A percentile compares a stretch with the other conserved stretches of the same genome.
Evolutionary conservation across 192 early-diverging fungal genomes (phyloP).

Genomic region (Chytriomyces sp.): DNA sequence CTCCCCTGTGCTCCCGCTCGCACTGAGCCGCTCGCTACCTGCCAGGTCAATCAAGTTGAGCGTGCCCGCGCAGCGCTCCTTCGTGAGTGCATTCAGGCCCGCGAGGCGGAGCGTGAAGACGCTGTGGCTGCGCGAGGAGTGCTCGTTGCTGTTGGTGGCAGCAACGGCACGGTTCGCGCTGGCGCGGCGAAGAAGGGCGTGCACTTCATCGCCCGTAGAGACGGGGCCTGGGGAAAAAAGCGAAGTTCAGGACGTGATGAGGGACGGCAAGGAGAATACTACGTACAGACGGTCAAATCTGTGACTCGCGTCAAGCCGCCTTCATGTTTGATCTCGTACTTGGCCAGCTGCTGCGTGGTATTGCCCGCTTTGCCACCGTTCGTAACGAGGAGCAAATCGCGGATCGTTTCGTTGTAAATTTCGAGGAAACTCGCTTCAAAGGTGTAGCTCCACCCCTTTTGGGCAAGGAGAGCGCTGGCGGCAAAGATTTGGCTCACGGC

Average conservation of each 20-base stretch:
- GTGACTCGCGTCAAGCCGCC: slow-evolving; percentile 79
- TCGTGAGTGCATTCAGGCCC: slow-evolving; percentile 74
- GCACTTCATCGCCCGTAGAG: slow-evolving; percentile 73
- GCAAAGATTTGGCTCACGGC: slow-evolving; percentile 91
- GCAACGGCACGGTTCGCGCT: slow-evolving; percentile 85
- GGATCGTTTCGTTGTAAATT: slow-evolving; percentile 94
- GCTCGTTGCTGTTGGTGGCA: slow-evolving; percentile 89
- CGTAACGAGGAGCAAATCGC: slow-evolving; percentile 67
- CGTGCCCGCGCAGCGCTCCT: slow-evolving; percentile 71
- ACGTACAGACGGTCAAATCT: slow-evolving; percentile 65
- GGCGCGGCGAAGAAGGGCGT: slow-evolving; percentile 71
- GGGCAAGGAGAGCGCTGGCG: slow-evolving; percentile 64
- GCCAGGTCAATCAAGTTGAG: slow-evolving; percentile 95
- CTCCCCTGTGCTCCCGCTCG: slow-evolving; percentile 83
- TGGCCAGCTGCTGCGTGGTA: slow-evolving; percentile 40
- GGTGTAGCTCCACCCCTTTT: slow-evolving; percentile 85
- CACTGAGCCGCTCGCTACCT: slow-evolving; percentile 85
- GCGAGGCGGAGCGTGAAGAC: slow-evolving; percentile 85
- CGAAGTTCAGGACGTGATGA: not conserved
- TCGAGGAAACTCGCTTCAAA: slow-evolving; percentile 91
- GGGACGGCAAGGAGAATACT: slow-evolving; percentile 36
- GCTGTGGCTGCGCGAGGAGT: slow-evolving; percentile 91
- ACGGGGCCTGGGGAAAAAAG: slow-evolving; percentile 58
- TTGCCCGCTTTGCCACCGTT: slow-evolving; percentile 37
- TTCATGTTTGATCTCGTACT: slow-evolving; percentile 84